phyloP scores from a whole-genome alignment of 2,329 filamentous ascomycete species.

The Capronia epimyces region DNA sequence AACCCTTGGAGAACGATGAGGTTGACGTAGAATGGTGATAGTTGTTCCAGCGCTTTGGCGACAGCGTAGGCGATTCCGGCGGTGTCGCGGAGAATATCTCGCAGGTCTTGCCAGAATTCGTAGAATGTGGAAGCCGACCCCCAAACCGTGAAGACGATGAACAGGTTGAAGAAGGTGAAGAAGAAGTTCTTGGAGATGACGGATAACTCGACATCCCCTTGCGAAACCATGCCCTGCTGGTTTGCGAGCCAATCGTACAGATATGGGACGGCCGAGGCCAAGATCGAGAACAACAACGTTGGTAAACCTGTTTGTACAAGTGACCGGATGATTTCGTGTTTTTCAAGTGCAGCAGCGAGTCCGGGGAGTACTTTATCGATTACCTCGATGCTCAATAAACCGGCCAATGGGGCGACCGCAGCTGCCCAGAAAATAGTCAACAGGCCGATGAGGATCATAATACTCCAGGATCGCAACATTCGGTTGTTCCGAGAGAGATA shows the following conservation, averaged over 20 bases:
- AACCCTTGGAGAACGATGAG: slow-evolving; percentile 90
- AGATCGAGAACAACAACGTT: slow-evolving; percentile 74
- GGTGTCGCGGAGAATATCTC: slow-evolving; percentile 71
- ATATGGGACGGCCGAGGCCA: slow-evolving; percentile 87
- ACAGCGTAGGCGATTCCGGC: slow-evolving; percentile 69
- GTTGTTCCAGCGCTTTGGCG: slow-evolving; percentile 65
- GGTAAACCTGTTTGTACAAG: slow-evolving; percentile 84
- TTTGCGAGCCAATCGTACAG: slow-evolving; percentile 91
- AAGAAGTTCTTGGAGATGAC: slow-evolving; percentile 98
- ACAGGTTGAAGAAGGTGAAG: slow-evolving; percentile 99
- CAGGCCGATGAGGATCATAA: slow-evolving; percentile 76
- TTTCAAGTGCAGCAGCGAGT: slow-evolving; percentile 61
- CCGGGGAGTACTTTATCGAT: slow-evolving; percentile 67
- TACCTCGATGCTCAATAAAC: slow-evolving; percentile 72
- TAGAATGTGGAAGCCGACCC: slow-evolving; percentile 73
- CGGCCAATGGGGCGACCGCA: slow-evolving; percentile 72
- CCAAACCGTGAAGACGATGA: slow-evolving; percentile 86
- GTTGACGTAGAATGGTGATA: slow-evolving; percentile 84
- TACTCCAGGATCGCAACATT: slow-evolving; percentile 71
- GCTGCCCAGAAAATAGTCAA: slow-evolving; percentile 85
- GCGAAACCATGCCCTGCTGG: slow-evolving; percentile 88
- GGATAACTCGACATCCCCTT: slow-evolving; percentile 88
- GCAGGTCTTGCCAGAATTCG: slow-evolving; percentile 58
- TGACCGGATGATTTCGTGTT: slow-evolving; percentile 65
- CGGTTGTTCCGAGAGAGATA: slow-evolving; percentile 71